phyloP scores from a whole-genome alignment of 1,284 basidiomycete species.

The Volvariella surrecta region DNA sequence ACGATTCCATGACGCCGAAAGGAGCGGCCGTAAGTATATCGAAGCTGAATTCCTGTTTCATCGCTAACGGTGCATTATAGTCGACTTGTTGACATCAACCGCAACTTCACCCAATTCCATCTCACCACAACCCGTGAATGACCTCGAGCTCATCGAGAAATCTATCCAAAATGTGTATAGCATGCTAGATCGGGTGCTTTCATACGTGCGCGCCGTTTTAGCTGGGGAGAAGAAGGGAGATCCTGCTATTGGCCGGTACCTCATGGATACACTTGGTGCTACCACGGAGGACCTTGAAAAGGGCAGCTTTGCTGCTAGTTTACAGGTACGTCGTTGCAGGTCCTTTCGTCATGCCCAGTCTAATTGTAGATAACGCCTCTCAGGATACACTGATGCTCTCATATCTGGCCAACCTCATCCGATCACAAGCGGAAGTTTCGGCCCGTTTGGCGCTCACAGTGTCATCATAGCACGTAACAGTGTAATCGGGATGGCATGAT shows the following conservation, averaged over 20 bases:
- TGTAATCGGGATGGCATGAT: not conserved
- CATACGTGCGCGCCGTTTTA: slow-evolving; percentile 82
- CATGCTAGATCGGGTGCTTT: slow-evolving; percentile 81
- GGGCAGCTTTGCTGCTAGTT: slow-evolving; percentile 66
- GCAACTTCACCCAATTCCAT: slow-evolving; percentile 42
- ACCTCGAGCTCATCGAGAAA: slow-evolving; percentile 64
- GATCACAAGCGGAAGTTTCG: slow-evolving; percentile 91
- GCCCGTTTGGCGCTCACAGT: slow-evolving; percentile 78
- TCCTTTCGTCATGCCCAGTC: not conserved
- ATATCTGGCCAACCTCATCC: slow-evolving; percentile 91
- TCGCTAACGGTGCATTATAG: slow-evolving; percentile 26
- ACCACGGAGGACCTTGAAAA: slow-evolving; percentile 60
- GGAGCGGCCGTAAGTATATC: slow-evolving; percentile 67
- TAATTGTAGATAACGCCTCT: not conserved
- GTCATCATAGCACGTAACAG: slow-evolving; percentile 1
- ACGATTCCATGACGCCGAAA: slow-evolving; percentile 75
- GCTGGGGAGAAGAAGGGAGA: slow-evolving; percentile 78
- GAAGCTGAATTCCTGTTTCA: slow-evolving; percentile 3
- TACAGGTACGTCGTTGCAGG: slow-evolving; percentile 44
- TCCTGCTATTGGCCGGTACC: slow-evolving; percentile 82
- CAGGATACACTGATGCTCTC: slow-evolving; percentile 93
- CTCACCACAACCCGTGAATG: slow-evolving; percentile 43
- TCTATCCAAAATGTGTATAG: slow-evolving; percentile 63
- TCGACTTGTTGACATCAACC: slow-evolving; percentile 66
- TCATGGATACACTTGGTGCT: slow-evolving; percentile 84